phyloP scores from a whole-genome alignment of 805 yeast genomes.

The Cyberlindnera nakhonratchasimensis region DNA sequence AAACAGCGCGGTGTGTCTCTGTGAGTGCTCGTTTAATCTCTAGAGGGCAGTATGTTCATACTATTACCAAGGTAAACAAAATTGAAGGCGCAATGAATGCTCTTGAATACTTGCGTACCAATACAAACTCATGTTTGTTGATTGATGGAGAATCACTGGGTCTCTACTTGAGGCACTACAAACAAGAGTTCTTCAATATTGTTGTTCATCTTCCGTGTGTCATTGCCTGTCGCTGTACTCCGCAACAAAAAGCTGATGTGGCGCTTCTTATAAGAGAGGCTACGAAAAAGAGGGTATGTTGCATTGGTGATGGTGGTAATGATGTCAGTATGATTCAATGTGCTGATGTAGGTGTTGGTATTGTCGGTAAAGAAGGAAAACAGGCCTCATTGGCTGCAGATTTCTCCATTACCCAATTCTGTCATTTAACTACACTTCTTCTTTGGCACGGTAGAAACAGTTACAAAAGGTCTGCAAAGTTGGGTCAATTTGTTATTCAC shows the following conservation, averaged over 20 bases:
- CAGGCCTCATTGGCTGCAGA: constrained; percentile 98
- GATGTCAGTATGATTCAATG: constrained; percentile 99
- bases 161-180: constrained; percentile 57
- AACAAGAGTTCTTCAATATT: constrained; percentile 69
- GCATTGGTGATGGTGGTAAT: constrained; percentile 99
- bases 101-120: constrained; percentile 66
- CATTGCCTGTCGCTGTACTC: constrained; percentile 97
- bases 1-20: constrained; percentile 96
- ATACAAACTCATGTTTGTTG: constrained; percentile 62
- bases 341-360: constrained; percentile 98
- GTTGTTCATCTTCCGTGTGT: constrained; percentile 86
- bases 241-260: constrained; percentile 97
- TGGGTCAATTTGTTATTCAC: constrained; percentile 94
- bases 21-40: constrained; percentile 91
- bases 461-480: constrained; percentile 90
- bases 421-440: constrained; percentile 77
- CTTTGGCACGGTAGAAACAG: constrained; percentile 99
- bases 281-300: constrained; percentile 89
- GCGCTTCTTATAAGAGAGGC: constrained; percentile 72
- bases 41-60: constrained; percentile 91
- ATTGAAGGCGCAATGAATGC: constrained; percentile 67
- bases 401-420: constrained; percentile 88
- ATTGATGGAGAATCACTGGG: constrained; percentile 93
- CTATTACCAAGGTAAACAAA: constrained; percentile 60
- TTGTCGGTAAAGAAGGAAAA: constrained; percentile 97